Percentiles rank a stretch among this genome's conserved stretches.
phyloP scores from a whole-genome alignment of 2,329 filamentous ascomycete genomes.

The Aaosphaeria pasadenensis region DNA sequence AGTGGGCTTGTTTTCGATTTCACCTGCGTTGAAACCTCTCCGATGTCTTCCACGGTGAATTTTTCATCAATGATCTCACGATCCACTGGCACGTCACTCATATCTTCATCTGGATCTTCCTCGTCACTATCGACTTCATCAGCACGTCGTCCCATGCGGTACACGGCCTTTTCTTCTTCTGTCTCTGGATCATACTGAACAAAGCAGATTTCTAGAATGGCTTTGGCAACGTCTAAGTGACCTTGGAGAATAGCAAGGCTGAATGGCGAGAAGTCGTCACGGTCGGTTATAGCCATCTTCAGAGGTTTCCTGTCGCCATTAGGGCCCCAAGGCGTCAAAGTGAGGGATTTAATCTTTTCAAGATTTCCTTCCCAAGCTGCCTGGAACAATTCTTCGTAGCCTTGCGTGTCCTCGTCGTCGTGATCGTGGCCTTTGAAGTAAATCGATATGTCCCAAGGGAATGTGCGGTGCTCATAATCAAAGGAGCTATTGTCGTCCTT shows the following conservation, averaged over 20 bases:
- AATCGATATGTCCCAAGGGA: too few relatives aligned
- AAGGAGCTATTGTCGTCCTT: neutral
- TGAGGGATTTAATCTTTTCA: conserved; percentile 62
- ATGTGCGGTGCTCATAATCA: neutral
- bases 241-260: conserved; percentile 65
- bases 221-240: conserved; percentile 61
- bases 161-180: conserved; percentile 48
- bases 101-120: conserved; percentile 18
- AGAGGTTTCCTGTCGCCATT: conserved; percentile 53
- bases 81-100: conserved; percentile 29
- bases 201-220: conserved; percentile 67
- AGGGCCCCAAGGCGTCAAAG: conserved; percentile 57
- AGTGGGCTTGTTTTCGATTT: conserved; percentile 61
- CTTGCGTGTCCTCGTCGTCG: conserved; percentile 53
- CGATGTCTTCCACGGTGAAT: conserved; percentile 75
- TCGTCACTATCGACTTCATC: conserved; percentile 36
- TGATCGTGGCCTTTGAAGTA: conserved; percentile 46
- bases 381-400: conserved; percentile 68
- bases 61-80: conserved; percentile 60
- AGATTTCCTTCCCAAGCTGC: conserved; percentile 71
- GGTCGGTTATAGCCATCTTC: conserved; percentile 60
- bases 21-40: conserved; percentile 65
- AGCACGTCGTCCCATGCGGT: conserved; percentile 39
- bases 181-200: conserved; percentile 64
- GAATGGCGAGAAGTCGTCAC: conserved; percentile 57